Percentiles rank a stretch among this genome's conserved stretches.
phyloP scores from a whole-genome alignment of 2,329 filamentous ascomycete species.

The Cordyceps farinosa region DNA sequence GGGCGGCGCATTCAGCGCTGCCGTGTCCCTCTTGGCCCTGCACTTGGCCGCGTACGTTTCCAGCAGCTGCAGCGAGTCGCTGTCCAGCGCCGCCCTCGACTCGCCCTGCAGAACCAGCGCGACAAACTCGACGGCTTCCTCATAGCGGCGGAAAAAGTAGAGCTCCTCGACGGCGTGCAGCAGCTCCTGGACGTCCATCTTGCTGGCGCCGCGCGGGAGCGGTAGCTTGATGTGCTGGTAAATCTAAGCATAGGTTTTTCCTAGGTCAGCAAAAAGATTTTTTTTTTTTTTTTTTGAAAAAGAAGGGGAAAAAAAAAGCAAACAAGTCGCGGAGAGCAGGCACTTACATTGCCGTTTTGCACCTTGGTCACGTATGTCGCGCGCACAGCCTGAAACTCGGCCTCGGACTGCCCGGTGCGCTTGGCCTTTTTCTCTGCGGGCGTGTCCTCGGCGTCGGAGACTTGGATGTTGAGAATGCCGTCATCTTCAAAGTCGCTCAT shows the following conservation, averaged over 20 bases:
- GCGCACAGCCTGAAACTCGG: constrained; percentile 46
- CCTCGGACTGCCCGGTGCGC: constrained; percentile 46
- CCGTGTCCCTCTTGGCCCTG: constrained; percentile 27
- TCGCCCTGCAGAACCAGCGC: constrained; percentile 31
- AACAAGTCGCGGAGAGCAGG: too few relatives aligned
- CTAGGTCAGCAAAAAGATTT: neutral
- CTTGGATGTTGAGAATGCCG: constrained; percentile 31
- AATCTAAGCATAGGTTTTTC: constrained; percentile 35
- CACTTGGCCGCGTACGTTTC: constrained; percentile 43
- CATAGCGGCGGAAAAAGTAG: constrained; percentile 50
- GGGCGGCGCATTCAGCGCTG: neutral
- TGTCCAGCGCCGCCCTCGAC: constrained; percentile 36
- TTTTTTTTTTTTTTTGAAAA: neutral
- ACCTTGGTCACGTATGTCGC: constrained; percentile 44
- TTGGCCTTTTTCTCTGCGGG: constrained; percentile 27
- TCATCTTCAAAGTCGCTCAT: constrained; percentile 24
- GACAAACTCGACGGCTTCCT: constrained; percentile 43
- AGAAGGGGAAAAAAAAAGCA: too few relatives aligned
- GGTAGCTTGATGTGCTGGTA: constrained; percentile 42
- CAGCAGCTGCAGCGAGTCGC: constrained; percentile 40
- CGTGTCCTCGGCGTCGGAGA: constrained; percentile 32
- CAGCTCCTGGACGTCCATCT: constrained; percentile 47
- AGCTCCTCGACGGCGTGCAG: constrained; percentile 56
- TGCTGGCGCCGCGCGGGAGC: constrained; percentile 35
- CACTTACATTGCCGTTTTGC: constrained; percentile 53